phyloP scores from a whole-genome alignment of 495 filamentous ascomycete genomes.

The Talaromyces stipitatus region DNA sequence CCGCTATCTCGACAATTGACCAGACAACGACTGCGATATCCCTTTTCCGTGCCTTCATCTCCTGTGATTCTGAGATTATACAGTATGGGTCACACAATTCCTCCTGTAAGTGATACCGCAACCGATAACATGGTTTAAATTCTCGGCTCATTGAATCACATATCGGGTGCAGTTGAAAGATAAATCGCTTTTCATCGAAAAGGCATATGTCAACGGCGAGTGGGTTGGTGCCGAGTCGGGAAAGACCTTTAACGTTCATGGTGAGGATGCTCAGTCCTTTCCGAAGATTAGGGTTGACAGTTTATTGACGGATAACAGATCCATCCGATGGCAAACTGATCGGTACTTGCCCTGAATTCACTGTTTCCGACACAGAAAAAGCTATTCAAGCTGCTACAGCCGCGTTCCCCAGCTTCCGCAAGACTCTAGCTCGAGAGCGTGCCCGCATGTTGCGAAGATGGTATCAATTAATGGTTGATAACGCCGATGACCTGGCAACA shows the following conservation, averaged over 20 bases:
- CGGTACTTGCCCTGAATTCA: slow-evolving; percentile 77
- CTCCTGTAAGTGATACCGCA: slow-evolving; percentile 22
- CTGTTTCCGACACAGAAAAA: slow-evolving; percentile 60
- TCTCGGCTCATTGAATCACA: slow-evolving; percentile 1
- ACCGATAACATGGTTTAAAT: not conserved
- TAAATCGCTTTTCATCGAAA: slow-evolving; percentile 70
- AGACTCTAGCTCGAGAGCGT: slow-evolving; percentile 69
- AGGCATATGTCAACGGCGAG: slow-evolving; percentile 79
- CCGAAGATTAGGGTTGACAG: not conserved
- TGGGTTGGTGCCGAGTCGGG: slow-evolving; percentile 70
- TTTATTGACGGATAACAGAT: slow-evolving; percentile 42
- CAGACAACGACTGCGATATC: slow-evolving; percentile 30
- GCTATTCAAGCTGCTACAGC: slow-evolving; percentile 70
- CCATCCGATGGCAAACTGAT: slow-evolving; percentile 74
- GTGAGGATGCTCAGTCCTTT: slow-evolving; percentile 26
- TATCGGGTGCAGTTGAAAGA: slow-evolving; percentile 59
- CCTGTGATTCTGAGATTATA: slow-evolving; percentile 26
- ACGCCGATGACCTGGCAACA: slow-evolving; percentile 63
- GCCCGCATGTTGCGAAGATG: slow-evolving; percentile 40
- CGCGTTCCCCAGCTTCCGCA: slow-evolving; percentile 70
- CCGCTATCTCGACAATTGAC: slow-evolving; percentile 32
- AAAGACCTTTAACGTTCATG: slow-evolving; percentile 73
- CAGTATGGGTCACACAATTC: slow-evolving; percentile 34
- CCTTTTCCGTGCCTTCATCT: slow-evolving; percentile 26
- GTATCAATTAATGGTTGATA: slow-evolving; percentile 59